Conservation (phyloP, 2,329 filamentous ascomycete genomes). For the Dothideomycetes sp. region DNA sequence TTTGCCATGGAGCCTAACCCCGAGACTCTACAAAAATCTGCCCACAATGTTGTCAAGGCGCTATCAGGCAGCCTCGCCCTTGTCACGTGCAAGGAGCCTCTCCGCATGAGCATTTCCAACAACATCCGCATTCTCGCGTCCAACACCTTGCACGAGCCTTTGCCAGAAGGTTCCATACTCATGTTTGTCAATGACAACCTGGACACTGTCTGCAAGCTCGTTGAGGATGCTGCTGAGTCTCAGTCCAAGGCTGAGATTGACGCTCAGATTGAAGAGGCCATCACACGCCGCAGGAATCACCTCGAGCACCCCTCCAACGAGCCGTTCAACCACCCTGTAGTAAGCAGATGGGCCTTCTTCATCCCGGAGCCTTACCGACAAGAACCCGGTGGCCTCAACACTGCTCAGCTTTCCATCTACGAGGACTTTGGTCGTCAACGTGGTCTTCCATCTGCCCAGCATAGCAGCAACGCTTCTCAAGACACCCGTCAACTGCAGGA, state of each 20-base stretch:
- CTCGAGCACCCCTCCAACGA: constrained; percentile 66
- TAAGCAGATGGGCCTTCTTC: constrained; percentile 85
- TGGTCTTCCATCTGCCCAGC: constrained; percentile 41
- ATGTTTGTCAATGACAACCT: constrained; percentile 99
- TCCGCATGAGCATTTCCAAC: constrained; percentile 94
- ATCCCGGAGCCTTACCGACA: constrained; percentile 92
- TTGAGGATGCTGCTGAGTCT: constrained; percentile 91
- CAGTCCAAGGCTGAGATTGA: constrained; percentile 91
- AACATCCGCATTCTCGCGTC: constrained; percentile 77
- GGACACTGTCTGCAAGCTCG: constrained; percentile 82
- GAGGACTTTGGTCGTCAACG: constrained; percentile 89
- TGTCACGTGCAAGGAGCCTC: constrained; percentile 95
- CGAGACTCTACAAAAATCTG: constrained; percentile 72
- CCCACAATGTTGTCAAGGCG: constrained; percentile 88
- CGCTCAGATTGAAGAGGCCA: constrained; percentile 72
- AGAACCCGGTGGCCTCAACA: constrained; percentile 69
- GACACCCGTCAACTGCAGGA: constrained; percentile 52
- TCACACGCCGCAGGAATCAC: constrained; percentile 69
- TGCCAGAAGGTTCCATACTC: constrained; percentile 89
- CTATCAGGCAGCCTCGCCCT: constrained; percentile 87
- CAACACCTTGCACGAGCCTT: constrained; percentile 52
- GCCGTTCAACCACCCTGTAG: constrained; percentile 65
- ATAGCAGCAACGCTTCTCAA: constrained; percentile 43
- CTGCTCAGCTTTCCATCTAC: constrained; percentile 90
- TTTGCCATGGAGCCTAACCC: constrained; percentile 90